Evolutionary conservation across 2,329 filamentous ascomycete genomes (phyloP).

Genomic region (Penicillium capsulatum): DNA sequence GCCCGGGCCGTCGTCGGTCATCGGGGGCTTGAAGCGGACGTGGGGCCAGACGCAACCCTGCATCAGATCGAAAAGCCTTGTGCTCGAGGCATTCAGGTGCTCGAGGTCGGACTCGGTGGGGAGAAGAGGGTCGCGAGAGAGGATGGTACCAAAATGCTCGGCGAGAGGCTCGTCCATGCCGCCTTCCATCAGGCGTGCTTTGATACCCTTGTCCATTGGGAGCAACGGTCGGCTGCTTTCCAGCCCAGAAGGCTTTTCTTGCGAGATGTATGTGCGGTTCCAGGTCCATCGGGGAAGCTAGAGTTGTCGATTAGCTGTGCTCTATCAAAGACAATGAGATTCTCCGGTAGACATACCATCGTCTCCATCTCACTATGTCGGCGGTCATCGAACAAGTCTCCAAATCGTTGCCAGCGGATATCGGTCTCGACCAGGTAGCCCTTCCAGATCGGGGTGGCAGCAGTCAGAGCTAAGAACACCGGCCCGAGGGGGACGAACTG

Average conservation of each 20-base stretch:
- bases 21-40: constrained; percentile 34
- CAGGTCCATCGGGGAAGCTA: constrained; percentile 9
- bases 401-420: constrained; percentile 15
- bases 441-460: constrained; percentile 18
- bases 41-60: constrained; percentile 15
- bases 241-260: constrained; percentile 48
- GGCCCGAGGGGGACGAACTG: constrained; percentile 17
- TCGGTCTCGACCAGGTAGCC: constrained; percentile 18
- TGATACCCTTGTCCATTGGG: constrained; percentile 8
- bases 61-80: constrained; percentile 14
- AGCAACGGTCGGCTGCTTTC: not conserved
- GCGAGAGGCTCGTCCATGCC: constrained; percentile 20
- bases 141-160: constrained; percentile 13
- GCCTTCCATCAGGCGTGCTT: constrained; percentile 11
- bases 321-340: not conserved
- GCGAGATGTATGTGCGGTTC: constrained; percentile 71
- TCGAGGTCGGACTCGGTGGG: constrained; percentile 11
- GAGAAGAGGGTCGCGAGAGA: not conserved
- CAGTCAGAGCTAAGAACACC: constrained; percentile 18
- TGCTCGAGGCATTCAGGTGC: constrained; percentile 5
- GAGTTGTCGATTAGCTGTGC: no score
- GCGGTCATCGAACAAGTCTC: constrained; percentile 15
- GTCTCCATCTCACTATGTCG: constrained; percentile 4
- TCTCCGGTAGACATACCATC: not conserved
- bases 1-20: constrained; percentile 75